Evolutionary conservation across 768 basidiomycete species (phyloP).

Genomic region (Lentinula guzmanii): DNA sequence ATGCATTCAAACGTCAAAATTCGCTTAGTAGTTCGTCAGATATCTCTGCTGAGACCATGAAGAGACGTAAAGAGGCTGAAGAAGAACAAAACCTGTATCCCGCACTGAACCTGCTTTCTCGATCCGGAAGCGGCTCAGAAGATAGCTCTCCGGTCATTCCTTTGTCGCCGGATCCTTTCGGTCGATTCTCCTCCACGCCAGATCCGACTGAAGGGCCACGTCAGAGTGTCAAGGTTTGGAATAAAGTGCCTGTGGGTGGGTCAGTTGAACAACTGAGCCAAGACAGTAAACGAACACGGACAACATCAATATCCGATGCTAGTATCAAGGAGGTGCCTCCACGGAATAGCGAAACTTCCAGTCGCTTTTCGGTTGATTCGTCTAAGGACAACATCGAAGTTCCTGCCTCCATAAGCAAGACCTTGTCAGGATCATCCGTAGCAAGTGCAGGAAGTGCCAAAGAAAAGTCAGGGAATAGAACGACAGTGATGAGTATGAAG

Average conservation of each 20-base stretch:
- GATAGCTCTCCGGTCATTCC: slow-evolving; percentile 64
- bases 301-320: slow-evolving; percentile 5
- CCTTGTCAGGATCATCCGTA: background rate
- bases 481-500: slow-evolving; percentile 68
- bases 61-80: slow-evolving; percentile 43
- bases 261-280: slow-evolving; percentile 11
- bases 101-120: slow-evolving; percentile 19
- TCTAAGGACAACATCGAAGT: slow-evolving; percentile 25
- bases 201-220: slow-evolving; percentile 16
- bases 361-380: slow-evolving; percentile 79
- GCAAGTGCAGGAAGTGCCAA: background rate
- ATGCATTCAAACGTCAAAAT: slow-evolving; percentile 25
- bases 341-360: slow-evolving; percentile 30
- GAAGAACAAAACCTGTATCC: slow-evolving; percentile 46
- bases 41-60: slow-evolving; percentile 39
- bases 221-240: slow-evolving; percentile 12
- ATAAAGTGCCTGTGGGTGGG: slow-evolving; percentile 36
- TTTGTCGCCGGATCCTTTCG: slow-evolving; percentile 81
- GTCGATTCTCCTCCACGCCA: slow-evolving; percentile 55
- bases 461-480: slow-evolving; percentile 25
- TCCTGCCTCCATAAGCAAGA: background rate
- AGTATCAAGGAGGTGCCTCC: slow-evolving; percentile 14
- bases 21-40: slow-evolving; percentile 13
- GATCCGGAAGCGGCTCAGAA: background rate
- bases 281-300: background rate